These are phyloP conservation scores for Melampsora abietis-canadensis DNA, from an alignment of 1,284 basidiomycete species.

Conservation along the genomic window DNA sequence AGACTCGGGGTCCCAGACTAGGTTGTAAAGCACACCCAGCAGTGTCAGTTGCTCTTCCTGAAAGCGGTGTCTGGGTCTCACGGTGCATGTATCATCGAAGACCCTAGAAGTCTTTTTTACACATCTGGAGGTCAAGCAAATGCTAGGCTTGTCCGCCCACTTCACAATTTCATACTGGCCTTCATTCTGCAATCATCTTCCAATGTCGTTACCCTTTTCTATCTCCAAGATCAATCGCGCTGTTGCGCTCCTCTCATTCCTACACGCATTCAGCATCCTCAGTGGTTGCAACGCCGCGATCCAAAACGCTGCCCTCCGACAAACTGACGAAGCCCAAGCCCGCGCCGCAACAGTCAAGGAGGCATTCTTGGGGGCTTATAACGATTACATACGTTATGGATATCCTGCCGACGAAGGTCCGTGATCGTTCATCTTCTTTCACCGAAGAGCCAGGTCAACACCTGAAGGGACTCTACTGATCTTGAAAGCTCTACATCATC, in stretches of 20 bases:
- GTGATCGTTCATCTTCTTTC: not conserved
- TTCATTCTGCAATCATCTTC: too few relatives aligned
- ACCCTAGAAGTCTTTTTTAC: too few relatives aligned
- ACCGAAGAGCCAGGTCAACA: not conserved
- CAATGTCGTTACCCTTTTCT: not conserved
- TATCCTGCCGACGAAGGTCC: conserved; percentile 33
- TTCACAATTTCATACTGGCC: too few relatives aligned
- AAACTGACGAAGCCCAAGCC: conserved; percentile 31
- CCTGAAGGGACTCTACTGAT: not conserved
- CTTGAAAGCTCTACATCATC: not conserved
- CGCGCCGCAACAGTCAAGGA: conserved; percentile 18
- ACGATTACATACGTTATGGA: conserved; percentile 34
- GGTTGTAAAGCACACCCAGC: too few relatives aligned
- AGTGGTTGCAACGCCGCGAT: not conserved
- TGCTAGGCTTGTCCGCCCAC: too few relatives aligned
- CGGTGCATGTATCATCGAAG: too few relatives aligned
- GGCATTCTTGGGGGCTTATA: conserved; percentile 22
- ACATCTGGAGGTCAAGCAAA: too few relatives aligned
- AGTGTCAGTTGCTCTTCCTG: too few relatives aligned
- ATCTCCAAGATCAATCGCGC: not conserved
- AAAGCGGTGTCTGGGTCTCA: too few relatives aligned
- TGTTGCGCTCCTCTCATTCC: not conserved
- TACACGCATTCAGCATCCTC: not conserved
- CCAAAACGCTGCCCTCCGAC: conserved; percentile 16
- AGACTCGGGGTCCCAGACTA: too few relatives aligned